phyloP scores from a whole-genome alignment of 805 yeast species.

The Lipomyces lipofer region DNA sequence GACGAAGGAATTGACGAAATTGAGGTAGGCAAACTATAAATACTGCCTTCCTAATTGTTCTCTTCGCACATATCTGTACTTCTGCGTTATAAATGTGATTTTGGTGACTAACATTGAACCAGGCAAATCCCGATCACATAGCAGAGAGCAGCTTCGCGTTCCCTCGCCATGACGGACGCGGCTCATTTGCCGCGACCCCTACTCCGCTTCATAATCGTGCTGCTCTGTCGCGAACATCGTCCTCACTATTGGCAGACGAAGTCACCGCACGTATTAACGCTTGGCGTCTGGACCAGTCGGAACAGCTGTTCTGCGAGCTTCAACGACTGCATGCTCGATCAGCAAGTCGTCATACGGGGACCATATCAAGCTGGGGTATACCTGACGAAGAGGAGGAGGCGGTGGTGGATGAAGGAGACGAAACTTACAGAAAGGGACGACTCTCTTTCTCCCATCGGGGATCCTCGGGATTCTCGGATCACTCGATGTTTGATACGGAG shows the following conservation, averaged over 20 bases:
- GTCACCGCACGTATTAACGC: constrained; percentile 43
- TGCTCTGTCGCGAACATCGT: constrained; percentile 9
- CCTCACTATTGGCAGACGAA: constrained; percentile 33
- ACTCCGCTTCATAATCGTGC: not conserved
- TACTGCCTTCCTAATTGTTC: not conserved
- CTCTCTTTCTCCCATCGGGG: not conserved
- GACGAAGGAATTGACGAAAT: constrained; percentile 13
- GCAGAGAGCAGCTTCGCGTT: constrained; percentile 19
- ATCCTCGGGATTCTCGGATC: not conserved
- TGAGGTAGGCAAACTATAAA: not conserved
- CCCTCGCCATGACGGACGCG: constrained; percentile 28
- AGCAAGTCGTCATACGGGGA: constrained; percentile 5
- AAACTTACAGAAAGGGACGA: not conserved
- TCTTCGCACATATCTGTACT: not conserved
- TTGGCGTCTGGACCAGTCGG: constrained; percentile 45
- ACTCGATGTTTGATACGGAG: not conserved
- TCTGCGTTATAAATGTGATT: not conserved
- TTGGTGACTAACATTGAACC: too few relatives aligned
- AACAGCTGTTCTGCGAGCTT: constrained; percentile 37
- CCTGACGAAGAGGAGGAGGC: constrained; percentile 21
- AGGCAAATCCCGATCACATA: not conserved
- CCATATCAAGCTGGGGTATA: constrained; percentile 20
- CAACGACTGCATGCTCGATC: constrained; percentile 32
- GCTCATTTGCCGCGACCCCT: constrained; percentile 31
- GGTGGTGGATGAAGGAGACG: not conserved